Conservation (phyloP, 371 early-diverging fungal genomes). For the Capniomyces stellatus region DNA sequence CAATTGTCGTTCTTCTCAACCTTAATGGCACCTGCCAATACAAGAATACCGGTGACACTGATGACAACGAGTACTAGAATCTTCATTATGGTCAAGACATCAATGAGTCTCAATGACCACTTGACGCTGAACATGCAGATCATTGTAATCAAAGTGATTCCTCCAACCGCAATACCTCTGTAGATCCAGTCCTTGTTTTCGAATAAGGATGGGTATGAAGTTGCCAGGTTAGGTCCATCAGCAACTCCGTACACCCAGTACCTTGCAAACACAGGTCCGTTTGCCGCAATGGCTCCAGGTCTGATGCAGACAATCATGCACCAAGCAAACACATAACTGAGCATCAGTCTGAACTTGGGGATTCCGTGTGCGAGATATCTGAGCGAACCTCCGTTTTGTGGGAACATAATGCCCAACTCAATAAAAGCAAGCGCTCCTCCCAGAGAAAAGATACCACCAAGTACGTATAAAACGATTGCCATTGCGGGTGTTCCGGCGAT, state of each 20-base stretch:
- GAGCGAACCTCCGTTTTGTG: conserved; percentile 67
- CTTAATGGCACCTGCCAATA: conserved; percentile 37
- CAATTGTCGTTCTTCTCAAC: conserved; percentile 32
- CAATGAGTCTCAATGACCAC: conserved; percentile 57
- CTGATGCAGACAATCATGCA: conserved; percentile 25
- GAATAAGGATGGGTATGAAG: neutral
- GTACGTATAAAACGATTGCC: conserved; percentile 56
- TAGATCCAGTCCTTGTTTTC: conserved; percentile 31
- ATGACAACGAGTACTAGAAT: conserved; percentile 58
- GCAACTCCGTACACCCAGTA: conserved; percentile 28
- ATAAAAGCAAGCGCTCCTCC: conserved; percentile 57
- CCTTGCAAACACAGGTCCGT: conserved; percentile 24
- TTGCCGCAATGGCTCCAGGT: conserved; percentile 29
- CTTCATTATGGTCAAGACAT: conserved; percentile 60
- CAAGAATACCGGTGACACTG: conserved; percentile 51
- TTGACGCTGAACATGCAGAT: conserved; percentile 54
- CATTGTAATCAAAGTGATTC: conserved; percentile 40
- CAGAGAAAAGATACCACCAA: conserved; percentile 53
- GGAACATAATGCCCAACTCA: conserved; percentile 76
- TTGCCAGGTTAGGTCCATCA: conserved; percentile 2
- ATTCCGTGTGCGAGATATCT: conserved; percentile 62
- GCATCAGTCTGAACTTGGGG: conserved; percentile 37
- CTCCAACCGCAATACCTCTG: conserved; percentile 42
- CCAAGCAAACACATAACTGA: conserved; percentile 55
- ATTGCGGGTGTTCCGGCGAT: conserved; percentile 48